Base-by-base conservation (phyloP, 2,329 filamentous ascomycete species). In the Colletotrichum destructivum region DNA sequence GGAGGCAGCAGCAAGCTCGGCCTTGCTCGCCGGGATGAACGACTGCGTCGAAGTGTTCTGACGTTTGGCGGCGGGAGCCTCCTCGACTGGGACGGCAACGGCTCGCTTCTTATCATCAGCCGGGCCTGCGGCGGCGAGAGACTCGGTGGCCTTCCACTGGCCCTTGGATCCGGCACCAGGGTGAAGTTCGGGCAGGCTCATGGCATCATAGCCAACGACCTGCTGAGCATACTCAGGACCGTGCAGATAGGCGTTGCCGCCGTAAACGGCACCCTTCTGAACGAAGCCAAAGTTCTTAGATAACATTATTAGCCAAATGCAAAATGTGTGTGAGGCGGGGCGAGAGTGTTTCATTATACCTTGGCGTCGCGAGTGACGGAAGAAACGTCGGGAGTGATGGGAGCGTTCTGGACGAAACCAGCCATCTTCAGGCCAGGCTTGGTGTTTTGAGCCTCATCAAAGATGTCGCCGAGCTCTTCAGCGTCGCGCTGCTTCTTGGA, bases 161-260 rank as follows among this genome's bases (percentile, higher is more conserved):
- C 9, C 23, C 23, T 35, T 60, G 26, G 23, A 18, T 8, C 9
- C 42, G 23, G 35, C n/a, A 51, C 46, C 46, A 15, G 59, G 59
- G 31, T 62, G 59, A 62, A 62, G 59, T 46, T 51, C 44, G 15
- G 46, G 59, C n/a, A 51, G 46, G 4, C 59, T 38, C 52, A 40
- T 56, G 31, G 8, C 4, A 15, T 38, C 52, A 6, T 15, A 38
- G 2, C 31, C 18, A 40, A 6, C 18, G 52, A 12, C 11, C 31
- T 56, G 31, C 11, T 13, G 52, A n/a, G 18, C 26, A 8, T 62
- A 31, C 46, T 51, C 44, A 9, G 46, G 15, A 9, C 44, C 31
- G 26, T 40, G n/a, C 18, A 62, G 44, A 5, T 51, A 62, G 18
- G 44, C 46, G 26, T 38, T 47, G 15, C 31, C 46, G 13, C 31